Evolutionary conservation across 2,329 filamentous ascomycete genomes (phyloP), one percentile per base, ranked within the genome.

Genomic region (Aspergillus proliferans): DNA sequence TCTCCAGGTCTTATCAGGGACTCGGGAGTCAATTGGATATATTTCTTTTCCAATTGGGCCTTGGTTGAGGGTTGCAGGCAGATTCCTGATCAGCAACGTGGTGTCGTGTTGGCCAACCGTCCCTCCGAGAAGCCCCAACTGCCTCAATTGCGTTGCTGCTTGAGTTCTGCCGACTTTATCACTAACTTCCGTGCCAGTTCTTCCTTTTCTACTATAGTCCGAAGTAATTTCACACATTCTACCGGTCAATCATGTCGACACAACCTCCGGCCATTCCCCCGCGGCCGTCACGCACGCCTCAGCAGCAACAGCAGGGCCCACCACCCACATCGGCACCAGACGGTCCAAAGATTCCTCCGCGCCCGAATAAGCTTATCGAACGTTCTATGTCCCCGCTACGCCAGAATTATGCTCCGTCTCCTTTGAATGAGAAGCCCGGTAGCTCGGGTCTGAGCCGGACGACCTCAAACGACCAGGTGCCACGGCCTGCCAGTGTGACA

Each of bases 321-420:
- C 54, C 65, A 18, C 59, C 71, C 49, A 58, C 71, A 50, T 60
- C 70, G 47, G 69, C 73, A 53, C 41, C 53, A 56, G 79, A 82
- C 40, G 71, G 81, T 39, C 90, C 91, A 52, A 82, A 81, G 62
- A 79, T 95, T 44, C 91, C 91, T 55, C 86, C 89, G 53, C 87
- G 91, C 54, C 91, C 91, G 4, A 57, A 67, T 46, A 84, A 84
- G 65, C 78, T 74, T 58, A 64, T 83, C 59, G 84, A 89, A 56
- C 86, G 89, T 68, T 88, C 88, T 26, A 68, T 84, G 53, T 95
- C 89, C 48, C 88, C 88, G 40, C 80, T 82, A 58, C 82, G 85
- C 58, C 85, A 88, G 60, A 84, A 85, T 60, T 95, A 87, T 67
- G 87, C 89, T 33, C 88, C 83, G 45, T 95, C 91, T 46, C 92